Conservation (phyloP, 2,329 filamentous ascomycete genomes). For the Penicillium verrucosum region DNA sequence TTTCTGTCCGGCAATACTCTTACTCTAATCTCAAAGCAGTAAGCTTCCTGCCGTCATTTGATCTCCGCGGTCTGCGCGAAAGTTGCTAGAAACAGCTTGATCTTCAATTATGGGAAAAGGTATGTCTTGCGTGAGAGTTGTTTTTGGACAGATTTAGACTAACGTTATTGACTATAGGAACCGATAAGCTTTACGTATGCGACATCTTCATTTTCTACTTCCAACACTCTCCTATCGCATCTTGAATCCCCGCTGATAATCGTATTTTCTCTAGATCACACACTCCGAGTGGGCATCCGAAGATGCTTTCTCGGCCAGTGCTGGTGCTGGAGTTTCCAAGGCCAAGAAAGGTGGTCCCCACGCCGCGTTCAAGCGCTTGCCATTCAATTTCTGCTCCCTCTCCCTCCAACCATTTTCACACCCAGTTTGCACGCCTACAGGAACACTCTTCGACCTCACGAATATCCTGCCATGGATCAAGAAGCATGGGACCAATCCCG, state of each 20-base stretch:
- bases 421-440: slow-evolving; percentile 83
- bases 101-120: slow-evolving; percentile 35
- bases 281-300: slow-evolving; percentile 96
- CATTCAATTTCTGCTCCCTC: slow-evolving; percentile 97
- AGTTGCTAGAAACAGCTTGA: slow-evolving; percentile 2
- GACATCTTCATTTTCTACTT: neutral
- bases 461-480: slow-evolving; percentile 93
- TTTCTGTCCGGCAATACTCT: neutral
- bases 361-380: slow-evolving; percentile 77
- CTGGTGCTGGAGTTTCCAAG: slow-evolving; percentile 63
- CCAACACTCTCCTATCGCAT: slow-evolving; percentile 7
- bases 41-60: slow-evolving; percentile 11
- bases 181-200: slow-evolving; percentile 50
- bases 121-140: slow-evolving; percentile 19
- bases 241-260: slow-evolving; percentile 17
- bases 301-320: slow-evolving; percentile 81
- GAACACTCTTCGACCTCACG: slow-evolving; percentile 91
- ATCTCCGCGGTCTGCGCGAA: neutral
- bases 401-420: slow-evolving; percentile 93
- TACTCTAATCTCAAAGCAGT: slow-evolving; percentile 4
- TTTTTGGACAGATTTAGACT: neutral
- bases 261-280: slow-evolving; percentile 63
- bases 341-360: slow-evolving; percentile 51
- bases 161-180: slow-evolving; percentile 33
- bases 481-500: slow-evolving; percentile 88